Conservation (phyloP, 78 protist genomes). For the Dictyostelium intermedium region DNA sequence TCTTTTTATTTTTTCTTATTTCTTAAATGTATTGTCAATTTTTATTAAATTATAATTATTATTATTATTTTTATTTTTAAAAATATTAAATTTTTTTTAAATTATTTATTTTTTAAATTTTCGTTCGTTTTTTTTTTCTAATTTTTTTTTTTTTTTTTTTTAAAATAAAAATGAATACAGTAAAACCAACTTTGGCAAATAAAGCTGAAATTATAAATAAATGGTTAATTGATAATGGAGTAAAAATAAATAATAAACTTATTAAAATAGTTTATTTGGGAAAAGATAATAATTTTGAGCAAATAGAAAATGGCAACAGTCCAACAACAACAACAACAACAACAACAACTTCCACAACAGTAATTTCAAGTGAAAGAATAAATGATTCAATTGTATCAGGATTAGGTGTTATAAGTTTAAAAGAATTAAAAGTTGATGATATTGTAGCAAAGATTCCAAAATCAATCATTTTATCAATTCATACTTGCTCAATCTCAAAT, state of each 20-base stretch:
- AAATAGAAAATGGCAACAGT: not conserved
- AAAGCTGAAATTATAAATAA: slow-evolving; percentile 21
- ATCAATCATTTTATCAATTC: slow-evolving; percentile 1
- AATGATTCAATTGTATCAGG: slow-evolving; percentile 9
- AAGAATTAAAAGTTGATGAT: not conserved
- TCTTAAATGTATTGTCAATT: too few relatives aligned
- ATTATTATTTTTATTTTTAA: too few relatives aligned
- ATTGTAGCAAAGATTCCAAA: slow-evolving; percentile 59
- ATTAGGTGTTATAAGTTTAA: not conserved
- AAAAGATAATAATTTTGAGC: not conserved
- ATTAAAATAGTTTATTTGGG: not conserved
- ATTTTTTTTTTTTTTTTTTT: not conserved
- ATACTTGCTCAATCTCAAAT: slow-evolving; percentile 13
- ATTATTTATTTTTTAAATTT: too few relatives aligned
- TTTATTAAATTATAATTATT: too few relatives aligned
- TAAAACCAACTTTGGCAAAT: not conserved
- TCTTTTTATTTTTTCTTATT: too few relatives aligned
- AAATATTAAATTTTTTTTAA: not conserved
- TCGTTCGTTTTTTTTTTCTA: not conserved
- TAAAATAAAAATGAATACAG: not conserved
- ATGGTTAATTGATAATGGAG: slow-evolving; percentile 43
- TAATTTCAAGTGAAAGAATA: not conserved
- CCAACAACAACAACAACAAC: not conserved
- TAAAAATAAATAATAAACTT: not conserved
- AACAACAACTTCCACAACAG: too few relatives aligned